Base-by-base conservation (phyloP, 345 rosid genomes). In the Carallia pectinifolia region DNA sequence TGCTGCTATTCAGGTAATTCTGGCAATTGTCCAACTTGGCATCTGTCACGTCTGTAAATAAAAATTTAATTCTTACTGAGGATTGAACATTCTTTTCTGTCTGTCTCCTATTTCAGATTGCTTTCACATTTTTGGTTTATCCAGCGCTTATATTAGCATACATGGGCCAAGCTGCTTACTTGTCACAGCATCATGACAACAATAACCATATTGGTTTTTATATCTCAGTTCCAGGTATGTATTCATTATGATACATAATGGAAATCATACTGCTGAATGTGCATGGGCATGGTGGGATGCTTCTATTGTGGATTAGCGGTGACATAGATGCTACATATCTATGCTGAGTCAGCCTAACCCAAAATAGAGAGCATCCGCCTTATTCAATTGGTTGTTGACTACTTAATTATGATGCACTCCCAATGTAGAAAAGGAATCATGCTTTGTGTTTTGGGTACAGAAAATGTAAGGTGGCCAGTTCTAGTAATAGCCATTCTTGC, bases 101-200 rank as follows among this genome's bases (percentile, higher is more conserved):
- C 31, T 29, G 40, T 27, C 31, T 29, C 27, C 58, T 18, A 12
- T n/a, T 62, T 56, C 87, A 92, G 98, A 89, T 90, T 83, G 98
- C 98, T 38, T 96, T 96, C 85, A 90, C 98, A 64, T 89, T 89
- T 83, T 81, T 90, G 73, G 98, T 96, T 65, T 96, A 92, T 87
- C 98, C 97, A 37, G 99, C 99, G 53, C 98, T 96, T 67, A 96
- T 85, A 81, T 80, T 92, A 85, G 98, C 95, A 63, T 96, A 96
- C 71, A 96, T 90, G 98, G 99, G 99, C 56, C 99, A 96, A 86
- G 98, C 99, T 61, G 98, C 99, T 64, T 96, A 86, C 84, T 83
- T 92, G 67, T 96, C 99, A 6, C 84, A 79, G 76, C 98, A 96
- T 86, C 99, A 96, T 68, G 71, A 81, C 61, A 76, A 84, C 68